These are phyloP conservation scores for Gillenia trifoliata DNA, from an alignment of 306 rosid species.

Conservation along the genomic window DNA sequence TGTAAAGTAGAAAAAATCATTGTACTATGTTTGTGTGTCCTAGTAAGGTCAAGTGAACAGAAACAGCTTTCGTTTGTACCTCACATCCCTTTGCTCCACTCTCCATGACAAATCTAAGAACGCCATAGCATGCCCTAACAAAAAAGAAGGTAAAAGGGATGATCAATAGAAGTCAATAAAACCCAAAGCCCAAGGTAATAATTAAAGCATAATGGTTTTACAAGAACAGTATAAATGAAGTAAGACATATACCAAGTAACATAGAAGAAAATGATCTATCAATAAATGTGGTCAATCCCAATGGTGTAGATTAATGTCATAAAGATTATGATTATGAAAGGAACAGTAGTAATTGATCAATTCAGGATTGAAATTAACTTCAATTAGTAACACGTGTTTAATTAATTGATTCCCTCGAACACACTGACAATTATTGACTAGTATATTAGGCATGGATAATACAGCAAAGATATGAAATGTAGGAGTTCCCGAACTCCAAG, in stretches of 20 bases:
- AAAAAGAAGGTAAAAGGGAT: neutral
- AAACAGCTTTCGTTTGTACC: constrained; percentile 26
- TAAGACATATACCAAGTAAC: neutral
- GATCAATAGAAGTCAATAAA: neutral
- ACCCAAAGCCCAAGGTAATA: neutral
- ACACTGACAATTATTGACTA: no score
- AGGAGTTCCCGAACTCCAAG: constrained; percentile 33
- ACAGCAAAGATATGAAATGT: neutral
- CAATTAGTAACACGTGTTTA: neutral
- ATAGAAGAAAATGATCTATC: neutral
- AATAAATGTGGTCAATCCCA: neutral
- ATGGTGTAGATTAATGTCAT: neutral
- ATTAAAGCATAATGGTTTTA: neutral
- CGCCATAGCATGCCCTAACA: constrained; percentile 84
- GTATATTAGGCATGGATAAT: neutral
- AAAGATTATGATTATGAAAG: neutral
- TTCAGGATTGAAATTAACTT: neutral
- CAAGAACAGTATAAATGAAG: neutral
- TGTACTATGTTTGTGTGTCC: neutral
- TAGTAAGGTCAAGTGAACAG: neutral
- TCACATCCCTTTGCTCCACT: constrained; percentile 79
- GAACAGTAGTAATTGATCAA: neutral
- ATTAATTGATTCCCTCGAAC: no score
- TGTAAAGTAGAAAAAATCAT: neutral
- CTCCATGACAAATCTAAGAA: constrained; percentile 72